Conservation (phyloP, 345 rosid genomes). For the Murraya paniculata region DNA sequence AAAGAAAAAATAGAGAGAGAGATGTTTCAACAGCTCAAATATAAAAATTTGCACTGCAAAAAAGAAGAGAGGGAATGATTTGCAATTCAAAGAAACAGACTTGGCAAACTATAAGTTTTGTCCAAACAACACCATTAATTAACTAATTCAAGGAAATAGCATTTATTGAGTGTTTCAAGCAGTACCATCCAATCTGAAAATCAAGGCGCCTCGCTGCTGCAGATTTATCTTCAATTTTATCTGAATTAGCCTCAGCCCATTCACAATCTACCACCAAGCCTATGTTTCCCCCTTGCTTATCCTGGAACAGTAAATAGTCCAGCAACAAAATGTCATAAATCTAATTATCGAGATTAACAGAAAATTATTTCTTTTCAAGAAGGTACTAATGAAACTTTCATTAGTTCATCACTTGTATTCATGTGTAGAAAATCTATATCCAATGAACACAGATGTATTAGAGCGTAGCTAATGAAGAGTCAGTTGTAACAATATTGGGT, state of each 20-base stretch:
- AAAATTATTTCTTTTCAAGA: not conserved
- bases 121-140: not conserved
- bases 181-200: constrained; percentile 88
- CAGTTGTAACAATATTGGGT: not conserved
- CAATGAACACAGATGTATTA: not conserved
- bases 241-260: constrained; percentile 76
- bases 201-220: constrained; percentile 80
- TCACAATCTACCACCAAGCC: constrained; percentile 67
- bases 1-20: not conserved
- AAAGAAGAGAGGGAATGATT: not conserved
- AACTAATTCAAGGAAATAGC: not conserved
- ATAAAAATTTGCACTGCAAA: not conserved
- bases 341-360: not conserved
- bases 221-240: constrained; percentile 47
- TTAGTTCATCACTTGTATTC: not conserved
- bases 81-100: not conserved
- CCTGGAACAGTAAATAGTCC: constrained; percentile 34
- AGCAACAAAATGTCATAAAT: not conserved
- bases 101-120: not conserved
- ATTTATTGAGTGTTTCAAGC: constrained; percentile 2
- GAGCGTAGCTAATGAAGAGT: not conserved
- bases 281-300: constrained; percentile 72
- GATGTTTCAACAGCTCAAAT: not conserved
- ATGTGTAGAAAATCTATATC: not conserved
- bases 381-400: not conserved